Percentiles rank a stretch among this genome's conserved stretches.
Conservation (phyloP, 2,329 filamentous ascomycete genomes). For the Arachnomyces sp. region DNA sequence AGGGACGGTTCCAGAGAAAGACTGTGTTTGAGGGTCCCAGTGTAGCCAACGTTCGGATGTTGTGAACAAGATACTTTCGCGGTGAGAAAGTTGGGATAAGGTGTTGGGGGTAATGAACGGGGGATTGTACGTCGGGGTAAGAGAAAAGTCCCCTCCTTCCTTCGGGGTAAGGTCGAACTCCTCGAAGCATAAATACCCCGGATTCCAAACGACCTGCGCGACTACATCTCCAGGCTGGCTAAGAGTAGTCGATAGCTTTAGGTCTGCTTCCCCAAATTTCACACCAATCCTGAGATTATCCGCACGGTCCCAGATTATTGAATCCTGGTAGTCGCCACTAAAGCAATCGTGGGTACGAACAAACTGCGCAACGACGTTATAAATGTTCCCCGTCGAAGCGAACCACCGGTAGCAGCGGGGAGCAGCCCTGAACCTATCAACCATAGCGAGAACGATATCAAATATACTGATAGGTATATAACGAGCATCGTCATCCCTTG, state of each 20-base stretch:
- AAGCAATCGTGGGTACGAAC: conserved; percentile 14
- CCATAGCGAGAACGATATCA: conserved; percentile 7
- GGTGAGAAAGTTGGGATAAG: conserved; percentile 3
- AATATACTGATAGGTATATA: conserved; percentile 7
- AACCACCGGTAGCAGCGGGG: conserved; percentile 6
- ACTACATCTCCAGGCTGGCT: background rate
- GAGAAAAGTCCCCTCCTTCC: conserved; percentile 9
- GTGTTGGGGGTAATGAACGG: background rate
- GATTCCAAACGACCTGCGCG: conserved; percentile 6
- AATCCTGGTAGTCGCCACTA: background rate
- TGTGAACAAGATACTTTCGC: conserved; percentile 3
- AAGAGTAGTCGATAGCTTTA: background rate
- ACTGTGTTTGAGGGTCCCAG: conserved; percentile 11
- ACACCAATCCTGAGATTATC: conserved; percentile 4
- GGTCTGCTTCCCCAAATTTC: background rate
- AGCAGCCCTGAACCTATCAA: background rate
- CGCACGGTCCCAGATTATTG: background rate
- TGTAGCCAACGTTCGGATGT: conserved; percentile 13
- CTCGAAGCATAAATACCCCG: conserved; percentile 9
- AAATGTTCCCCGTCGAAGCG: conserved; percentile 6
- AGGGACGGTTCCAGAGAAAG: conserved; percentile 18
- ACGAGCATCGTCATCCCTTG: background rate
- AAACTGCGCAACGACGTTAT: conserved; percentile 8
- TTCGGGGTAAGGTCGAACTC: background rate
- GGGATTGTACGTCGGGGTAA: conserved; percentile 9